Base-by-base conservation (phyloP, 345 rosid species). In the Brassica cretica region DNA sequence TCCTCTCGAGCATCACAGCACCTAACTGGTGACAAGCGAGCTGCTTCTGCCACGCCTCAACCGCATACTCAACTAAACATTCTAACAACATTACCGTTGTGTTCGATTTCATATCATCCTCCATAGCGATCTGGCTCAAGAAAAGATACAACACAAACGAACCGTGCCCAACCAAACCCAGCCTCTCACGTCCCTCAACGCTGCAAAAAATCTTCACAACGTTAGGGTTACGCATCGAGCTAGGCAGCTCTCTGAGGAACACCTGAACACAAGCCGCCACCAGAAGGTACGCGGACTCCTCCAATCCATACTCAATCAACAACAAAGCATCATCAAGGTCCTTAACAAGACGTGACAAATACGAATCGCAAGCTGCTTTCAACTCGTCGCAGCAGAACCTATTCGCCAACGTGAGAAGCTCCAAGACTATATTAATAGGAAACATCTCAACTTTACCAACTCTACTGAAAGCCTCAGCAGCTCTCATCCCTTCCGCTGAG, bases 231-330 rank as follows among this genome's bases (percentile, higher is more conserved):
- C 89, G 91, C 87, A 89, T 81, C 6, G 90, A 87, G 76, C 84
- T 75, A 0, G 97, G 98, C 64, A 92, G 79, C 77, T 92, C 95
- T 82, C 97, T 89, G 59, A 94, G 78, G 49, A 94, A 81, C 19
- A 94, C 87, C 84, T 94, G 98, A 69, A 94, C 85, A 81, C 98
- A 92, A 73, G 97, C 95, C 9, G 93, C 97, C 51, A 92, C 97
- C 1, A 92, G 86, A 72, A 92, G 91, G 78, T 85, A 77, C 0
- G 91, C 91, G 35, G 81, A 82, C 80, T 94, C 98, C 46, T 86
- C 96, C 75, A 94, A 76, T 55, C 98, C 98, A 73, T 92, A 84
- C 75, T 94, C 97, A 5, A 94, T 86, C 66, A 94, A 77, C 77
- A 86, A 33, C 80, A 85, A 27, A 5, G 97, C 98, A 16, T 85